Conservation (phyloP, 306 rosid species). For the Castanea mollissima region DNA sequence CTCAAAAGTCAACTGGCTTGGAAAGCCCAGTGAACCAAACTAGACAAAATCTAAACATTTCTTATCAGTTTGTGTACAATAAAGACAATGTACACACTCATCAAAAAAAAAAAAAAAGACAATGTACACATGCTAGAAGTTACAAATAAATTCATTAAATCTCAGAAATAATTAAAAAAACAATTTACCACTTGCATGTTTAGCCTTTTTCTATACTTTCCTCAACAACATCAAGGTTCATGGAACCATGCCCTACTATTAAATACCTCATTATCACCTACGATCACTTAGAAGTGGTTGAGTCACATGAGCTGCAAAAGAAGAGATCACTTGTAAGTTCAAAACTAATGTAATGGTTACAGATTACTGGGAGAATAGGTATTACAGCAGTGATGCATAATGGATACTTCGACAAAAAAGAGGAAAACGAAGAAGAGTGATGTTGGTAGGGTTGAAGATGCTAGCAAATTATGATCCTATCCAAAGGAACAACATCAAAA, state of each 20-base stretch:
- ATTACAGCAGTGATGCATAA: neutral
- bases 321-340: slow-evolving; percentile 8
- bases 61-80: slow-evolving; percentile 19
- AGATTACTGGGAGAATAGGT: neutral
- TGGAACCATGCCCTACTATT: slow-evolving; percentile 16
- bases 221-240: slow-evolving; percentile 21
- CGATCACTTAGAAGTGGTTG: slow-evolving; percentile 56
- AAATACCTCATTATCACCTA: slow-evolving; percentile 28
- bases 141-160: slow-evolving; percentile 18
- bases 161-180: neutral
- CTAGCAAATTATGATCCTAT: no score
- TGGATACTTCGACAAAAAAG: no score
- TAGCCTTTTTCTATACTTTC: slow-evolving; percentile 5
- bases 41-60: slow-evolving; percentile 22
- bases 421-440: no score
- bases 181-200: slow-evolving; percentile 13
- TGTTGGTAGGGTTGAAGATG: no score
- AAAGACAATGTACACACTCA: slow-evolving; percentile 17
- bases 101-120: neutral
- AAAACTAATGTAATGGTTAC: neutral
- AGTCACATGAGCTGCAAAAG: slow-evolving; percentile 49
- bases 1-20: no score
- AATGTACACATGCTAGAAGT: slow-evolving; percentile 27
- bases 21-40: neutral
- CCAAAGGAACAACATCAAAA: no score